phyloP scores from a whole-genome alignment of 2,329 filamentous ascomycete species.

The Verticillium isaacii region DNA sequence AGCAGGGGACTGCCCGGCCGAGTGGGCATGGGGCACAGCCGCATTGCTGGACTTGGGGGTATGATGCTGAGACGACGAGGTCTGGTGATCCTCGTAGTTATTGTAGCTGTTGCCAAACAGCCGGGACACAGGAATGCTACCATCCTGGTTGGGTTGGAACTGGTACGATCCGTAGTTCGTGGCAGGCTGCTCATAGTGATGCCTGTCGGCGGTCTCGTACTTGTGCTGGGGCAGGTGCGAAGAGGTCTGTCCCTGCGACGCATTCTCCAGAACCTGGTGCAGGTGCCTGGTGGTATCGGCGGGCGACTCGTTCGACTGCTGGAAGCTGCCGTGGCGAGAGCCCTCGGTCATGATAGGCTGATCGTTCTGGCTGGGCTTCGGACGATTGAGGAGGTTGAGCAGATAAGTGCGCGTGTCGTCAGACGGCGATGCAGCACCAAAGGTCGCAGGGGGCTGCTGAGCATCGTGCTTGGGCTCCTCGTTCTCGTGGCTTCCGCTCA shows the following conservation, averaged over 20 bases:
- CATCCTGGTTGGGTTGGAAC: slow-evolving; percentile 12
- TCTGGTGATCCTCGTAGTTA: slow-evolving; percentile 34
- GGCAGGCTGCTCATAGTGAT: slow-evolving; percentile 13
- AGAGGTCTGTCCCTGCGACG: slow-evolving; percentile 7
- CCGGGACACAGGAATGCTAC: slow-evolving; percentile 13
- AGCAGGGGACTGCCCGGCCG: slow-evolving; percentile 23
- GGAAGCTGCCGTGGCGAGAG: slow-evolving; percentile 32
- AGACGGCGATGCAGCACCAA: slow-evolving; percentile 46
- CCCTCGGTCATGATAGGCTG: slow-evolving; percentile 35
- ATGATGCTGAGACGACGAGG: slow-evolving; percentile 36
- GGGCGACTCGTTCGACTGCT: slow-evolving; percentile 34
- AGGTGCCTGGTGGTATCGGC: slow-evolving; percentile 13
- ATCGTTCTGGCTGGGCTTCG: slow-evolving; percentile 61
- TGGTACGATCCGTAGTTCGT: slow-evolving; percentile 14
- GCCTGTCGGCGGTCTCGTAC: slow-evolving; percentile 11
- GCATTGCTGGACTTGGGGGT: slow-evolving; percentile 33
- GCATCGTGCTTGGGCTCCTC: slow-evolving; percentile 32
- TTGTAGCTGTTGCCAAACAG: slow-evolving; percentile 21
- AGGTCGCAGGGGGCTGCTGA: slow-evolving; percentile 26
- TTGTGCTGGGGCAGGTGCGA: slow-evolving; percentile 13
- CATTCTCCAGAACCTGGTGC: slow-evolving; percentile 13
- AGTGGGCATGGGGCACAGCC: slow-evolving; percentile 16
- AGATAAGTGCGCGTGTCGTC: slow-evolving; percentile 80
- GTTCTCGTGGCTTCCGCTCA: slow-evolving; percentile 50
- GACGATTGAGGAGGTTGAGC: slow-evolving; percentile 77